phyloP scores from a whole-genome alignment of 371 early-diverging fungal genomes.

The Parasitella parasitica region DNA sequence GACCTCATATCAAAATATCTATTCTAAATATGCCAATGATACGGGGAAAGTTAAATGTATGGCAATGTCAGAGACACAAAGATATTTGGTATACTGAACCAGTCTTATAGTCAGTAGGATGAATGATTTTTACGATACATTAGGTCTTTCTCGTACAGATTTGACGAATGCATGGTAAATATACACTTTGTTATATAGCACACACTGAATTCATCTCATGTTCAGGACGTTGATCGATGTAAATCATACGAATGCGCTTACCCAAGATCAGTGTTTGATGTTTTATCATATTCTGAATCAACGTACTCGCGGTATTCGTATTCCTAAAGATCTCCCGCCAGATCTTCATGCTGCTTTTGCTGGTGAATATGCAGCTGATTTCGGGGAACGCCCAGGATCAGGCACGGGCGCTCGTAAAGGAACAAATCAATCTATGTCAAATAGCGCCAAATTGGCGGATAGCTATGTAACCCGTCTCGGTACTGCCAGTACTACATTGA shows the following conservation, averaged over 20 bases:
- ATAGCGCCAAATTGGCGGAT: conserved; percentile 48
- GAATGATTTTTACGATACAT: conserved; percentile 61
- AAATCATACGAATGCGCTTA: conserved; percentile 60
- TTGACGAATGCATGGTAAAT: conserved; percentile 60
- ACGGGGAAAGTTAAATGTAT: conserved; percentile 67
- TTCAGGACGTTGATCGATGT: conserved; percentile 67
- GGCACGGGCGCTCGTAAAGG: conserved; percentile 51
- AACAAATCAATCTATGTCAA: conserved; percentile 47
- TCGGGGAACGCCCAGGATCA: conserved; percentile 51
- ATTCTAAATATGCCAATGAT: conserved; percentile 58
- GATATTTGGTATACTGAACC: background rate
- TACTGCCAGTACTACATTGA: conserved; percentile 49
- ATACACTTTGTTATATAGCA: no score
- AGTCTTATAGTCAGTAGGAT: conserved; percentile 52
- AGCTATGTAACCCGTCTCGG: conserved; percentile 53
- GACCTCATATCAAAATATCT: conserved; percentile 66
- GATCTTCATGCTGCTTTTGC: conserved; percentile 55
- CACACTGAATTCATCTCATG: no score
- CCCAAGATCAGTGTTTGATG: conserved; percentile 63
- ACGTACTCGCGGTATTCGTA: conserved; percentile 44
- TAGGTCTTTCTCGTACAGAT: conserved; percentile 60
- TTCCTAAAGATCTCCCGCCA: conserved; percentile 47
- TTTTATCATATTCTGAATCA: conserved; percentile 66
- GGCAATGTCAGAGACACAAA: background rate
- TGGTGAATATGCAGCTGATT: conserved; percentile 54